These are phyloP conservation scores for Lupinus albus DNA, from an alignment of 306 rosid genomes.

Conservation along the genomic window DNA sequence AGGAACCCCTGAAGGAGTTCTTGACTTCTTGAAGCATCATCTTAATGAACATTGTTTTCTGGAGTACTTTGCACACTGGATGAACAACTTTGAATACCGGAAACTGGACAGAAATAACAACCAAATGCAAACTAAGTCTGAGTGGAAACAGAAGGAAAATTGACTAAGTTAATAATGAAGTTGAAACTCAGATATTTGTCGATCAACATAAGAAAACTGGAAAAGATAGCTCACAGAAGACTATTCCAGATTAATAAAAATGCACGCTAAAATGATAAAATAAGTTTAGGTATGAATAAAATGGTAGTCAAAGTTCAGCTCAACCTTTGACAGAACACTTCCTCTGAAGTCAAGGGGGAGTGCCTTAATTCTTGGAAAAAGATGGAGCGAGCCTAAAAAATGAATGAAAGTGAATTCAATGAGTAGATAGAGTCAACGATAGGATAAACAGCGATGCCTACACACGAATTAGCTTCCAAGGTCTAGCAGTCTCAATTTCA, in stretches of 20 bases:
- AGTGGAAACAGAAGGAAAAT: slow-evolving; percentile 34
- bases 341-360: neutral
- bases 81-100: slow-evolving; percentile 79
- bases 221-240: neutral
- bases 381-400: too few relatives aligned
- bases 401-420: too few relatives aligned
- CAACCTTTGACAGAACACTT: neutral
- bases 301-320: slow-evolving; percentile 1
- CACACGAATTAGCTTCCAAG: too few relatives aligned
- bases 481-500: too few relatives aligned
- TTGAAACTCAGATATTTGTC: neutral
- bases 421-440: too few relatives aligned
- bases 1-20: slow-evolving; percentile 75
- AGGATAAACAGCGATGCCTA: too few relatives aligned
- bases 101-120: slow-evolving; percentile 53
- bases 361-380: too few relatives aligned
- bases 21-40: slow-evolving; percentile 76
- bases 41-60: slow-evolving; percentile 74
- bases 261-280: neutral
- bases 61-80: slow-evolving; percentile 86
- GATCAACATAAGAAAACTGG: slow-evolving; percentile 20
- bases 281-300: slow-evolving; percentile 19
- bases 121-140: slow-evolving; percentile 36
- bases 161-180: slow-evolving; percentile 14
- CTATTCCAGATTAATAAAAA: slow-evolving; percentile 20